Percentiles rank a stretch among this genome's conserved stretches.
These are phyloP conservation scores for Mollisia scopiformis DNA, from an alignment of 2,329 filamentous ascomycete genomes.

Conservation along the genomic window DNA sequence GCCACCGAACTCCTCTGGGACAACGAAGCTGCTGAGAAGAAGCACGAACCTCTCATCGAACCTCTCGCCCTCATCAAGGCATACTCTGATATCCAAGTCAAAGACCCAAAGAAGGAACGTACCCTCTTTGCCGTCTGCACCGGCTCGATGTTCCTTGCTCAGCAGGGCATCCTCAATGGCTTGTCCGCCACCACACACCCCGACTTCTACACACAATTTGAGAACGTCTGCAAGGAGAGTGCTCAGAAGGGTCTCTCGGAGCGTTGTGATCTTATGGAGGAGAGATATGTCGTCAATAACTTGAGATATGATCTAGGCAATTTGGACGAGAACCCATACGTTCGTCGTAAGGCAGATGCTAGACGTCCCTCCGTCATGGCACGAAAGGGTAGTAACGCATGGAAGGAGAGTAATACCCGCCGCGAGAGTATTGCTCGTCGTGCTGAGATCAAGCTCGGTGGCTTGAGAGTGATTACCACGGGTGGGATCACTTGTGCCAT, in stretches of 20 bases:
- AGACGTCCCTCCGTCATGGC: conserved; percentile 63
- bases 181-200: conserved; percentile 82
- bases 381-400: conserved; percentile 83
- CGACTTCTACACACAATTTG: conserved; percentile 78
- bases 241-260: conserved; percentile 71
- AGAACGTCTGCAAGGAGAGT: conserved; percentile 78
- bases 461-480: conserved; percentile 75
- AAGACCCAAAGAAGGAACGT: conserved; percentile 77
- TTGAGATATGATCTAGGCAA: conserved; percentile 81
- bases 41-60: conserved; percentile 55
- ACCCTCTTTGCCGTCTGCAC: conserved; percentile 82
- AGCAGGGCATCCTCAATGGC: conserved; percentile 76
- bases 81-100: conserved; percentile 79
- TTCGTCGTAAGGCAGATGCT: conserved; percentile 73
- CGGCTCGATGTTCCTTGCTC: conserved; percentile 75
- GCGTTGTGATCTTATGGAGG: conserved; percentile 82
- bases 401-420: conserved; percentile 72
- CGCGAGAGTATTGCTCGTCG: conserved; percentile 82
- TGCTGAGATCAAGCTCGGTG: conserved; percentile 61
- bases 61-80: conserved; percentile 74
- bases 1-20: conserved; percentile 65
- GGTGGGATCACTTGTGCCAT: conserved; percentile 80
- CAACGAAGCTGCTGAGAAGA: conserved; percentile 35
- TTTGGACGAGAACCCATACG: conserved; percentile 82
- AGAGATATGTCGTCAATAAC: conserved; percentile 90